Conservation (phyloP, 768 basidiomycete genomes). For the Ephemerocybe angulata region DNA sequence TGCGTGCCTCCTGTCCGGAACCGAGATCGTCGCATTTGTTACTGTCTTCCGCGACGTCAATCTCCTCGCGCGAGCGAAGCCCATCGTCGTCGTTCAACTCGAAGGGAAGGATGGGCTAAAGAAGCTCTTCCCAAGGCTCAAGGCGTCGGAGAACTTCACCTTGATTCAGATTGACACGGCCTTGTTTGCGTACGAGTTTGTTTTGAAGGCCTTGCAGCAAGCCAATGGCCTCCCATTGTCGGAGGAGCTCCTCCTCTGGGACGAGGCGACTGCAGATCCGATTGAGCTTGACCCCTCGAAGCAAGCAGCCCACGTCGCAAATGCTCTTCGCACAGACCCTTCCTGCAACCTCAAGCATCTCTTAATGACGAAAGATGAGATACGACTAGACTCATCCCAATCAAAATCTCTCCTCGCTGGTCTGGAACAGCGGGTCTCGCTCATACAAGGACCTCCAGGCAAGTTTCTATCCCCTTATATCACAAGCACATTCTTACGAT, state of each 20-base stretch:
- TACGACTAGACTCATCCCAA: constrained; percentile 53
- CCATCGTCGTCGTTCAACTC: constrained; percentile 52
- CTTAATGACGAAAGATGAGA: constrained; percentile 33
- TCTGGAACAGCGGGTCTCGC: constrained; percentile 51
- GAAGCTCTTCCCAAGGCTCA: constrained; percentile 39
- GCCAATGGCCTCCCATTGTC: constrained; percentile 43
- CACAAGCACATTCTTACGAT: background rate
- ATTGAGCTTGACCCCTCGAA: background rate
- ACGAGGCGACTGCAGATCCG: constrained; percentile 17
- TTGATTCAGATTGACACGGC: constrained; percentile 60
- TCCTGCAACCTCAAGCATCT: constrained; percentile 37
- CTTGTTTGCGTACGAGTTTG: constrained; percentile 59
- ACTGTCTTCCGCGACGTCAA: constrained; percentile 53
- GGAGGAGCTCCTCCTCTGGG: constrained; percentile 54
- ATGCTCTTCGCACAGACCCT: constrained; percentile 29
- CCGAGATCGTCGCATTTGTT: constrained; percentile 48
- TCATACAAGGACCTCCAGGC: constrained; percentile 76
- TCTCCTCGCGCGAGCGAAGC: constrained; percentile 42
- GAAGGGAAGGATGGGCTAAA: constrained; percentile 37
- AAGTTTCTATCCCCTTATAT: constrained; percentile 12
- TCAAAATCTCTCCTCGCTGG: constrained; percentile 44
- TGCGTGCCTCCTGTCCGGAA: constrained; percentile 48
- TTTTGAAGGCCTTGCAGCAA: constrained; percentile 53
- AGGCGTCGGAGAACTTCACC: constrained; percentile 30
- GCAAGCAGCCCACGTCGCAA: constrained; percentile 15